Evolutionary conservation across 1,139 yeast species (phyloP), one percentile per base, ranked within the genome.

Genomic region (Insectozyma bohioensis): DNA sequence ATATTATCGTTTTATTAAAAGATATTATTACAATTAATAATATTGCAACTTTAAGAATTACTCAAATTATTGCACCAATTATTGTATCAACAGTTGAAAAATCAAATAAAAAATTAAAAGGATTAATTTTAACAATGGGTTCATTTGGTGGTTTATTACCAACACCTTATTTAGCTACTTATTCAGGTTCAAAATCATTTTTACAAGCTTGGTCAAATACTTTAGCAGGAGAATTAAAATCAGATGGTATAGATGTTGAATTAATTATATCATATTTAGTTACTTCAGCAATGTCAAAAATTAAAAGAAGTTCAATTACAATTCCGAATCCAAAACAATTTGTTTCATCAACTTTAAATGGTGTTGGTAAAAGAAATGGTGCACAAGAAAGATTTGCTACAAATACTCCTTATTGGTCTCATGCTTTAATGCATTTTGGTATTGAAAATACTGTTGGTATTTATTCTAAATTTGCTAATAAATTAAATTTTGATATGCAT

Each of bases 171-270:
- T 74, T 94, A 51, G 95, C 97, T 14, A 84, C 92, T 6, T 92
- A 92, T 65, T 85, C 97, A 12, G 99, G 98, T 11, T 88, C 97
- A 33, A 92, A 92, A 67, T 90, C 95, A 5, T 92, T 92, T 61
- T 71, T 92, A 51, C 97, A 92, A 63, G 76, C 80, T 36, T 92
- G 98, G 98, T 85, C 92, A 33, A 67, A 75, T 37, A 90, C 97
- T 1, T 70, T 92, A 46, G 83, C 96, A n/a, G 86, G 90, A 14
- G 99, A 92, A 60, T 71, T 92, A 49, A 64, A 71, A 30, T 60
- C 76, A 1, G 62, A 75, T 34, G 76, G 80, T 13, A 73, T 92
- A 43, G 98, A 92, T 51, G 97, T 87, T 37, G 92, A 90, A 60
- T 64, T 87, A 30, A 80, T 86, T 23, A 61, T 90, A 33, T 86